Base-by-base conservation (phyloP, 192 early-diverging fungal species). In the Haplosporangium gracile region DNA sequence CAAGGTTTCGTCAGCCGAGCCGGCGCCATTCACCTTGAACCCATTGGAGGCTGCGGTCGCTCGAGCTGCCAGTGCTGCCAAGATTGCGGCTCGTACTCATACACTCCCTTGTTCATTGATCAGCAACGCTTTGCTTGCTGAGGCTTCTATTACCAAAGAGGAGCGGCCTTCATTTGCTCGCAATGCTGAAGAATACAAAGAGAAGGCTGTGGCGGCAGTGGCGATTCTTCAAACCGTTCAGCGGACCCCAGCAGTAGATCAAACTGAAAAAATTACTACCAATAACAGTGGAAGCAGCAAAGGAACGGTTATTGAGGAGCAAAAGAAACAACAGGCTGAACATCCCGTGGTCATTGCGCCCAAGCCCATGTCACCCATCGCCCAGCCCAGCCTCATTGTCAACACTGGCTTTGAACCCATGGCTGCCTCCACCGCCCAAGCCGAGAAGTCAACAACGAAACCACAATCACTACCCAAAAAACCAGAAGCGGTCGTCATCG, bases 21-120 rank as follows among this genome's bases (percentile, higher is more conserved):
- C 84, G 2, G 77, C 79, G n/a, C 84, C 84, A 1, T 57, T 86
- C 49, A 77, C 75, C 6, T 45, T 86, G 36, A 81, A 83, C 49
- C 82, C 76, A 24, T 55, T 83, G 57, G 77, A 83, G 47, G 76
- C 75, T 34, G 75, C 84, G 1, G 76, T 81, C n/a, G 83, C 74
- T 26, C 70, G 77, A 6, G 74, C 83, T 0, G 78, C 75, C 20
- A 81, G 71, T 55, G 84, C 84, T 6, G 78, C 78, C 43, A 86
- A 86, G 32, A 77, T 86, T n/a, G 79, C 70, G 20, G 75, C 70
- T 40, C 71, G 82, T n/a, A 78, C 70, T 29, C 71, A 68, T 8
- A 78, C 82, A 10, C 53, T 73, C 10, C 78, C 76, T 68, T 36
- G 49, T 20, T 15, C 82, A 0, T 39, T 72, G 10, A 15, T 29